Percentiles rank a stretch among this genome's conserved stretches.
Conservation (phyloP, 495 filamentous ascomycete genomes). For the Xylaria nigripes region DNA sequence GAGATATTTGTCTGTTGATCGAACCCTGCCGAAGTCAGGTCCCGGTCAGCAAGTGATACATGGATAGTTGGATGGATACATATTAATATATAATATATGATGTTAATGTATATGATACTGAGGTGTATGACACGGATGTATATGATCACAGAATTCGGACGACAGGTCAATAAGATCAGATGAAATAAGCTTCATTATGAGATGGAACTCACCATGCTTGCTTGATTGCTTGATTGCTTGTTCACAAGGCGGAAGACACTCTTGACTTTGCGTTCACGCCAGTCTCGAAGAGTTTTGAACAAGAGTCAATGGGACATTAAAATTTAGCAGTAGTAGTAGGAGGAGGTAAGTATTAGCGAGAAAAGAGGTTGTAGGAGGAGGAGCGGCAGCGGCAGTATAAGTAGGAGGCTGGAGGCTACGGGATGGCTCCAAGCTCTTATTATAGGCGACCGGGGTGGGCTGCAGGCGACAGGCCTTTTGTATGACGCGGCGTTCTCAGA, state of each 20-base stretch:
- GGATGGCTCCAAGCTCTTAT: conserved; percentile 1
- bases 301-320: conserved; percentile 10
- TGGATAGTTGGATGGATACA: not conserved
- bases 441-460: conserved; percentile 7
- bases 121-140: not conserved
- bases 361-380: not conserved
- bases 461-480: not conserved
- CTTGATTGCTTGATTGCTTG: conserved; percentile 1
- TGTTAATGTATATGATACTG: too few species aligned
- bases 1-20: conserved; percentile 50
- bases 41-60: conserved; percentile 14
- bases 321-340: conserved; percentile 7
- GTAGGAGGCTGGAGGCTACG: not conserved
- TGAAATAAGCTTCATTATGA: not conserved
- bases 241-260: conserved; percentile 15
- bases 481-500: not conserved
- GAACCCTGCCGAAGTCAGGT: conserved; percentile 26
- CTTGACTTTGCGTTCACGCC: conserved; percentile 8
- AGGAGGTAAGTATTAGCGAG: too few species aligned
- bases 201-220: conserved; percentile 25
- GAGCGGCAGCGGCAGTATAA: not conserved
- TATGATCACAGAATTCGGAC: not conserved
- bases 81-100: too few species aligned
- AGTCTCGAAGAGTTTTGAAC: conserved; percentile 7
- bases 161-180: not conserved